These are phyloP conservation scores for Hypoxylon sp. DNA, from an alignment of 2,329 filamentous ascomycete genomes.

Conservation along the genomic window DNA sequence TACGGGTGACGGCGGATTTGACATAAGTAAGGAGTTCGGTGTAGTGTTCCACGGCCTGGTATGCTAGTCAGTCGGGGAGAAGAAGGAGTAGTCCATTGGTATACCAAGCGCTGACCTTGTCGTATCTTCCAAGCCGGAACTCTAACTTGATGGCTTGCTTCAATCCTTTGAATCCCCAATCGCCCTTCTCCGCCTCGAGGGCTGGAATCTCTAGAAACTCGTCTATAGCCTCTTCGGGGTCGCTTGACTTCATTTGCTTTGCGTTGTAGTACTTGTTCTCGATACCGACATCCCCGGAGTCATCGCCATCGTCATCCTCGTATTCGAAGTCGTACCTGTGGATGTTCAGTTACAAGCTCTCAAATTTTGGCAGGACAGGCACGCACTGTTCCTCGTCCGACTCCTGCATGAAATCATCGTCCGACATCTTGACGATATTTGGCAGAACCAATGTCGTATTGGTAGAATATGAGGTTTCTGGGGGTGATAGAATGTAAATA, in stretches of 20 bases:
- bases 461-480: conserved; percentile 9
- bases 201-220: conserved; percentile 92
- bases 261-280: conserved; percentile 99
- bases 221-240: conserved; percentile 88
- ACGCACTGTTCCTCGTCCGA: conserved; percentile 86
- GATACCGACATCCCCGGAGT: conserved; percentile 90
- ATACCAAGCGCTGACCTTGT: conserved; percentile 71
- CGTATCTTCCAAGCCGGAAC: conserved; percentile 90
- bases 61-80: conserved; percentile 47
- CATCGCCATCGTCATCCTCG: conserved; percentile 91
- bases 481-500: conserved; percentile 1
- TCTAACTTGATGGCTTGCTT: conserved; percentile 99
- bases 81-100: background rate
- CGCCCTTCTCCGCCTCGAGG: conserved; percentile 90
- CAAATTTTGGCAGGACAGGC: no score
- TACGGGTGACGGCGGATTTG: conserved; percentile 95
- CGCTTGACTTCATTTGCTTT: conserved; percentile 92
- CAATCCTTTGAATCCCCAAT: conserved; percentile 98
- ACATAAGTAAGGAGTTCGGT: conserved; percentile 96
- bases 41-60: conserved; percentile 90
- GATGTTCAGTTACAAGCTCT: conserved; percentile 5
- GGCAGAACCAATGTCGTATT: conserved; percentile 11
- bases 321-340: conserved; percentile 94
- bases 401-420: conserved; percentile 95
- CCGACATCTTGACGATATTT: conserved; percentile 73